phyloP scores from a whole-genome alignment of 768 basidiomycete genomes.

The Pseudohyphozyma bogoriensis region DNA sequence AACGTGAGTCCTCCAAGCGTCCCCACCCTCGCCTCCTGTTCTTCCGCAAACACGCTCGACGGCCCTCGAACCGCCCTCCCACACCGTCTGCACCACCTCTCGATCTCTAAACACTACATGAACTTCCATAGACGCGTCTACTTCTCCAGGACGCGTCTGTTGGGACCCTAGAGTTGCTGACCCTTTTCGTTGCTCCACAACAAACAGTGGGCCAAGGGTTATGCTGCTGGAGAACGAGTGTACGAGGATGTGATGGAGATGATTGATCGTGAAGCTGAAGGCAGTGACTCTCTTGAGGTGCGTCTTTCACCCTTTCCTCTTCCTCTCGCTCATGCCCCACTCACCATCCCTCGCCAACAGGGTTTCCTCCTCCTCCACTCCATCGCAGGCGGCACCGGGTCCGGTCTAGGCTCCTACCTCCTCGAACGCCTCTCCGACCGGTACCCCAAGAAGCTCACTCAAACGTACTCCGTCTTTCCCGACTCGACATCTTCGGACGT shows the following conservation, averaged over 20 bases:
- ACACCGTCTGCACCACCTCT: too few relatives aligned
- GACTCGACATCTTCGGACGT: constrained; percentile 65
- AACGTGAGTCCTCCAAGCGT: constrained; percentile 49
- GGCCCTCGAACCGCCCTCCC: too few relatives aligned
- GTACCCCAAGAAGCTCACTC: constrained; percentile 97
- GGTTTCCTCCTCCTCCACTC: constrained; percentile 99
- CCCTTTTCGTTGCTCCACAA: rapidly evolving
- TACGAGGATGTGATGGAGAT: constrained; percentile 99
- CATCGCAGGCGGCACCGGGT: constrained; percentile 96
- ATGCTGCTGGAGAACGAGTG: constrained; percentile 73
- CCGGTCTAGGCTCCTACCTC: constrained; percentile 94
- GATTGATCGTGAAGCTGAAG: constrained; percentile 96
- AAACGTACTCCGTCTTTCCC: constrained; percentile 98
- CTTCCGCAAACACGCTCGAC: too few relatives aligned
- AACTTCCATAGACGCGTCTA: too few relatives aligned
- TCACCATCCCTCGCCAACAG: constrained; percentile 41
- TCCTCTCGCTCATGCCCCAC: neutral
- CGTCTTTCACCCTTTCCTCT: constrained; percentile 31
- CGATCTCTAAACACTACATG: too few relatives aligned
- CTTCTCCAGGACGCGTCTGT: too few relatives aligned
- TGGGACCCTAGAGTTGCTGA: too few relatives aligned
- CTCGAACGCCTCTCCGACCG: constrained; percentile 93
- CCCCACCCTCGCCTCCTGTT: too few relatives aligned
- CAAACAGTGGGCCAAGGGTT: constrained; percentile 69
- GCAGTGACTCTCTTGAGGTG: constrained; percentile 92